Base-by-base conservation (phyloP, 805 yeast genomes). In the Nakazawaea sp. region DNA sequence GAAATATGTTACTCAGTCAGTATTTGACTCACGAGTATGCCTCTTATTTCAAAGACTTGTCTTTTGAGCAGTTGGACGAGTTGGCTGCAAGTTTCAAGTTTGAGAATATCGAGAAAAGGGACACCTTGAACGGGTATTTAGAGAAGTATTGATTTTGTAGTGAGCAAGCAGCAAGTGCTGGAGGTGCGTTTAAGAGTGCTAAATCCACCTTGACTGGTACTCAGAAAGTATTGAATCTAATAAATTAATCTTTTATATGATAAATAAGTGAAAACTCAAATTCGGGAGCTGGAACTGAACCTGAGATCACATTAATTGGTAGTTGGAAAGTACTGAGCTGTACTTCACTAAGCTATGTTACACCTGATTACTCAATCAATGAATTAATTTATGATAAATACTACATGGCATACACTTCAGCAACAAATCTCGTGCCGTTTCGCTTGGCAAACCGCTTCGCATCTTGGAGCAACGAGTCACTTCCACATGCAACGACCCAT, bases 401-500 rank as follows among this genome's bases (percentile, higher is more conserved):
- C 25, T 35, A 59, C 57, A 58, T 58, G 3, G 61, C 46, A 43
- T 68, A 75, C 2, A 57, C 55, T 45, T 77, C 83, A 15, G 65
- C 56, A 33, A 64, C 61, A 35, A 58, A 64, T 21, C 63, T 55
- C 15, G 68, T 59, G 4, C 58, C 55, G 19, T 61, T 51, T 1
- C 41, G 39, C 1, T 45, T 49, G 0, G 75, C 67, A 59, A 73
- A 59, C 3, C 15, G 35, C 25, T 52, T 43, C 18, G 70, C 67
- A 10, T 68, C 70, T 2, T 38, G 33, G 28, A 71, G 63, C 43
- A 78, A 51, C 0, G 64, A 43, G 2, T 50, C 47, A 1, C 81
- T 81, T 1, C 86, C 86, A 56, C 85, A 78, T 1, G 78, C 67
- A 13, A 78, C 53, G 0, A 76, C 50, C 76, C 80, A 77, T 37